A percentile compares a stretch with the other conserved stretches of the same genome.
Evolutionary conservation across 805 yeast genomes (phyloP).

Genomic region (Ogataea zsoltii): DNA sequence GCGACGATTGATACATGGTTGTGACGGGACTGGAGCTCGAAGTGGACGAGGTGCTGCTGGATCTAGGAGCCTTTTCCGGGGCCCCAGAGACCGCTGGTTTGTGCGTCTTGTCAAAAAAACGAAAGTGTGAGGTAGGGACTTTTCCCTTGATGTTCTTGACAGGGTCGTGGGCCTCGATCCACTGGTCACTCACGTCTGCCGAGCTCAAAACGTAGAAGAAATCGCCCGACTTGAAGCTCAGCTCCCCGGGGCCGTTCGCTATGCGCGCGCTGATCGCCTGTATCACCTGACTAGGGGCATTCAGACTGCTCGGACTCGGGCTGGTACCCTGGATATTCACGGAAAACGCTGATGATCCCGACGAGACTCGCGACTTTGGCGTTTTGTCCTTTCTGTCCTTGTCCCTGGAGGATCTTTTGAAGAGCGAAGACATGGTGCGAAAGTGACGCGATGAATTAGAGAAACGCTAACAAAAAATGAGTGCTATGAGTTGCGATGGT

Average conservation of each 20-base stretch:
- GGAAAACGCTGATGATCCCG: slow-evolving; percentile 20
- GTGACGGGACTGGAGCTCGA: slow-evolving; percentile 20
- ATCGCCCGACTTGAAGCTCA: slow-evolving; percentile 78
- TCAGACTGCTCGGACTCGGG: slow-evolving; percentile 18
- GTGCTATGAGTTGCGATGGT: no score
- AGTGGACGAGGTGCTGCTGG: slow-evolving; percentile 17
- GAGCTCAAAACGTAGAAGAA: slow-evolving; percentile 79
- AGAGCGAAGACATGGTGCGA: slow-evolving; percentile 28
- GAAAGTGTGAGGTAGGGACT: slow-evolving; percentile 86
- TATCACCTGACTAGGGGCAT: slow-evolving; percentile 79
- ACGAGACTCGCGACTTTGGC: slow-evolving; percentile 22
- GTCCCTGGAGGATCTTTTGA: slow-evolving; percentile 35
- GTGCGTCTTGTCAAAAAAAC: slow-evolving; percentile 63
- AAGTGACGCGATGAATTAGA: no score
- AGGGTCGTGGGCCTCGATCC: slow-evolving; percentile 92
- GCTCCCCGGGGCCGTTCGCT: slow-evolving; percentile 80
- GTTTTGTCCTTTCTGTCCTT: slow-evolving; percentile 26
- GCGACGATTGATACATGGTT: slow-evolving; percentile 16
- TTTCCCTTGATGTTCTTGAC: slow-evolving; percentile 73
- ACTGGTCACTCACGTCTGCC: slow-evolving; percentile 45
- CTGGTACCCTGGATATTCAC: slow-evolving; percentile 5
- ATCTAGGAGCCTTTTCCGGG: slow-evolving; percentile 8
- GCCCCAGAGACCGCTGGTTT: slow-evolving; percentile 34
- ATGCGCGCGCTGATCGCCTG: slow-evolving; percentile 76
- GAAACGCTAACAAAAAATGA: not conserved